A percentile compares a stretch with the other conserved stretches of the same genome.
These are phyloP conservation scores for Sistotremastrum niveocremeum DNA, from an alignment of 768 basidiomycete genomes.

Conservation along the genomic window DNA sequence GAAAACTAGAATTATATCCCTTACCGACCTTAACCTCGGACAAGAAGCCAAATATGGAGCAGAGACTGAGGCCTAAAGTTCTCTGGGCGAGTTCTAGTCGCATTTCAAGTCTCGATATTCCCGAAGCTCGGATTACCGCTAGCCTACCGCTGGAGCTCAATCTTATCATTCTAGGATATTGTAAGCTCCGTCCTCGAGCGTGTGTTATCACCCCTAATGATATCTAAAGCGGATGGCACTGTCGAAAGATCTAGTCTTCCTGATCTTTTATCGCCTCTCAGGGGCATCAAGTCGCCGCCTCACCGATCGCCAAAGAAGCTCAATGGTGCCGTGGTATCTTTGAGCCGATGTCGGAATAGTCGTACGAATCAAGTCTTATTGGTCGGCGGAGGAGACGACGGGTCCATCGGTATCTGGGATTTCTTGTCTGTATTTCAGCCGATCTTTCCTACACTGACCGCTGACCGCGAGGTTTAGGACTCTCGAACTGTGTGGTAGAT, in stretches of 20 bases:
- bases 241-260: constrained; percentile 15
- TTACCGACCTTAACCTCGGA: neutral
- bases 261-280: constrained; percentile 8
- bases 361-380: constrained; percentile 49
- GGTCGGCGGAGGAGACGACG: constrained; percentile 67
- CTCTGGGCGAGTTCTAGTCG: too few species aligned
- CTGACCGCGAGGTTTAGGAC: constrained; percentile 26
- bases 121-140: constrained; percentile 19
- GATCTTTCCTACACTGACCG: neutral
- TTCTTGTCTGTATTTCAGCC: constrained; percentile 31
- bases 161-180: constrained; percentile 46
- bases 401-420: constrained; percentile 64
- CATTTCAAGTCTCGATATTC: neutral
- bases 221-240: constrained; percentile 9
- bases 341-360: constrained; percentile 44
- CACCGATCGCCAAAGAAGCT: too few species aligned
- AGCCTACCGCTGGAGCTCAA: constrained; percentile 46
- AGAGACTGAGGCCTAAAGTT: neutral
- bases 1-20: too few species aligned
- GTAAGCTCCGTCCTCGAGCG: constrained; percentile 24
- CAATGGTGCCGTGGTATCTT: constrained; percentile 29
- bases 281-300: too few species aligned
- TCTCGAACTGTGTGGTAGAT: constrained; percentile 52
- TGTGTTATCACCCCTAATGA: neutral
- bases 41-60: neutral